Conservation (phyloP, 1,284 basidiomycete genomes). For the Irpex sp. region DNA sequence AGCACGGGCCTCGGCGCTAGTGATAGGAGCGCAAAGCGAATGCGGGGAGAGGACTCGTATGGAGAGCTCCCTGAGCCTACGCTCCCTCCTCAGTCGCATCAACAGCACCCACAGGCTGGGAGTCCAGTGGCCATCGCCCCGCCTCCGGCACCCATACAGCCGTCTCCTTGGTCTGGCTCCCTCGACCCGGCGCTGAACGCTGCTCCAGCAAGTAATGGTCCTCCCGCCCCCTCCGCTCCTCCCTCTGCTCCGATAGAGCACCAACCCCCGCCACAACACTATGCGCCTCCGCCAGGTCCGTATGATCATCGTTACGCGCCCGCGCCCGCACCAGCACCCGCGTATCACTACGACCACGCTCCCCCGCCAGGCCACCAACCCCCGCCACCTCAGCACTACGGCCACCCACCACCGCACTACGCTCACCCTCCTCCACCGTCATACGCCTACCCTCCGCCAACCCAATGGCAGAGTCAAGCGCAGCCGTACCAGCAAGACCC, state of each 20-base stretch:
- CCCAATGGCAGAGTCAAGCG: constrained; percentile 6
- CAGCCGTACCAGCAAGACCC: constrained; percentile 21
- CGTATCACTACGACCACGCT: constrained; percentile 3
- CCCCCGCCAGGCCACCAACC: constrained; percentile 13
- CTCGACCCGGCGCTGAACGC: constrained; percentile 7
- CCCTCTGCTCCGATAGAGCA: constrained; percentile 13
- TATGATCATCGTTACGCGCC: constrained; percentile 10
- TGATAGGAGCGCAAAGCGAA: constrained; percentile 18
- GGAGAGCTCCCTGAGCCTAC: not conserved
- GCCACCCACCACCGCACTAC: constrained; percentile 4
- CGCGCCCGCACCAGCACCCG: constrained; percentile 4
- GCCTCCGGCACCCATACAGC: not conserved
- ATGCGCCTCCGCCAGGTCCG: not conserved
- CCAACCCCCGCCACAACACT: constrained; percentile 15
- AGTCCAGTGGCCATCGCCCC: not conserved
- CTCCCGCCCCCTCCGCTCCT: constrained; percentile 9
- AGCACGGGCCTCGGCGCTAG: constrained; percentile 12
- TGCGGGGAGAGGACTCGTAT: not conserved
- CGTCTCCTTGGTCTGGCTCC: constrained; percentile 1
- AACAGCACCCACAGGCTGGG: constrained; percentile 5
- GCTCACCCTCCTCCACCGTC: constrained; percentile 20
- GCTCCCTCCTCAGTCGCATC: constrained; percentile 13
- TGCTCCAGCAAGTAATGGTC: constrained; percentile 13
- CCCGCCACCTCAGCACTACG: constrained; percentile 14
- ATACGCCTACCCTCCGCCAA: constrained; percentile 1